Percentiles rank a stretch among this genome's conserved stretches.
These are phyloP conservation scores for Brettanomyces sp. DNA, from an alignment of 805 yeast genomes.

Conservation along the genomic window DNA sequence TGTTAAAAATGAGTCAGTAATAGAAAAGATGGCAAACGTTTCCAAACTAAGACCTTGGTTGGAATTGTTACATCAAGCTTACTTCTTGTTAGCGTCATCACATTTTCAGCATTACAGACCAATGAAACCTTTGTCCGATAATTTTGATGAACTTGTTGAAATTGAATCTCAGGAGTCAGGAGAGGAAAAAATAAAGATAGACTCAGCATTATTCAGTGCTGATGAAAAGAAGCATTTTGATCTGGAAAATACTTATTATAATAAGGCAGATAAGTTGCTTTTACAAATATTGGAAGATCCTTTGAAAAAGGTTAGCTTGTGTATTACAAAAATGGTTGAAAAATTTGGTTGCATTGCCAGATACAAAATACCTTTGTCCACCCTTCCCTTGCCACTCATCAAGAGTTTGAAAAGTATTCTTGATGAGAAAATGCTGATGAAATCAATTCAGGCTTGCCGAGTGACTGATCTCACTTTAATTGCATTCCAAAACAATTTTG, in stretches of 20 bases:
- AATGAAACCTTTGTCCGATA: slow-evolving; percentile 22
- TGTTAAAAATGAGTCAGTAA: not conserved
- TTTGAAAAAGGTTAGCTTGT: slow-evolving; percentile 26
- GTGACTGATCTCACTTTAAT: not conserved
- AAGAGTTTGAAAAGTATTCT: not conserved
- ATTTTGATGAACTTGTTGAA: slow-evolving; percentile 22
- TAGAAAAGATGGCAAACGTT: slow-evolving; percentile 1
- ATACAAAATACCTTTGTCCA: slow-evolving; percentile 2
- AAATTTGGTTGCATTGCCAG: slow-evolving; percentile 7
- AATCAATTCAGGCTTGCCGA: not conserved
- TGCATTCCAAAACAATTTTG: not conserved
- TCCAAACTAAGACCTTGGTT: slow-evolving; percentile 37
- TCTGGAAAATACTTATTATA: slow-evolving; percentile 45
- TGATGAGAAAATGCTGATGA: not conserved
- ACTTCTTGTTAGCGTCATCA: slow-evolving; percentile 69
- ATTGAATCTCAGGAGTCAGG: slow-evolving; percentile 15
- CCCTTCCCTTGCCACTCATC: not conserved
- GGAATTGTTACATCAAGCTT: slow-evolving; percentile 64
- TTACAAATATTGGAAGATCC: slow-evolving; percentile 38
- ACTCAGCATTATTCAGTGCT: slow-evolving; percentile 12
- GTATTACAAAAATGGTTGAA: slow-evolving; percentile 15
- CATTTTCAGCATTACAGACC: slow-evolving; percentile 47
- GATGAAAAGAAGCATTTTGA: slow-evolving; percentile 27
- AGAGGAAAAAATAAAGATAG: slow-evolving; percentile 15
- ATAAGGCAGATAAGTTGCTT: slow-evolving; percentile 54